Conservation (phyloP, 1,139 yeast species). For the Ogataea hybrid region DNA sequence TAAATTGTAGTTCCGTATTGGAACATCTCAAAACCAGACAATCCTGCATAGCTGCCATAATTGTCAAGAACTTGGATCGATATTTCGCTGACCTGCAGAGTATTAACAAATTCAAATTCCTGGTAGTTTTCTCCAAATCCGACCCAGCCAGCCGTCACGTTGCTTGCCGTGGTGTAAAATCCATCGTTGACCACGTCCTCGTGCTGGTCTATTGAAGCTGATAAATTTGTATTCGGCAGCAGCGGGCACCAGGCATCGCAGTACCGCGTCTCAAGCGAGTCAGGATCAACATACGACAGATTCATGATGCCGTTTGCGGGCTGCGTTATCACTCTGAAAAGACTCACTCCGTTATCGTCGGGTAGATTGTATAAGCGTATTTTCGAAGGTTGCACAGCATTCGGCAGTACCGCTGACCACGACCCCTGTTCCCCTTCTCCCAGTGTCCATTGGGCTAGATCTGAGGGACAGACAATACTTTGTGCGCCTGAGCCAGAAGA, state of each 20-base stretch:
- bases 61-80: conserved; percentile 67
- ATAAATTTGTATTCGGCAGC: conserved; percentile 34
- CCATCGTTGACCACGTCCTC: conserved; percentile 17
- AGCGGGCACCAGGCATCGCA: conserved; percentile 94
- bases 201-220: conserved; percentile 25
- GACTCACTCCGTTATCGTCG: conserved; percentile 51
- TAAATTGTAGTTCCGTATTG: too few relatives aligned
- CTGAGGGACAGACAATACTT: conserved; percentile 62
- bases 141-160: conserved; percentile 41
- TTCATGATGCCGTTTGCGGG: conserved; percentile 94
- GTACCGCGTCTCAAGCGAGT: conserved; percentile 47
- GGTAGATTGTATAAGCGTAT: conserved; percentile 67
- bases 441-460: conserved; percentile 52
- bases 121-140: conserved; percentile 57
- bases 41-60: conserved; percentile 68
- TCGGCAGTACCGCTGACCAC: conserved; percentile 64
- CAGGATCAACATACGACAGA: conserved; percentile 77
- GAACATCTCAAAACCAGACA: too few relatives aligned
- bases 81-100: conserved; percentile 58
- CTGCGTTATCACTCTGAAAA: conserved; percentile 69
- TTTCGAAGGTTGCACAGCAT: conserved; percentile 64
- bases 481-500: conserved; percentile 42
- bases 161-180: conserved; percentile 31
- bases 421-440: conserved; percentile 55
- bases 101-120: conserved; percentile 79